Evolutionary conservation across 2,329 filamentous ascomycete species (phyloP), one percentile per base, ranked within the genome.

Genomic region (Onygenales sp.): DNA sequence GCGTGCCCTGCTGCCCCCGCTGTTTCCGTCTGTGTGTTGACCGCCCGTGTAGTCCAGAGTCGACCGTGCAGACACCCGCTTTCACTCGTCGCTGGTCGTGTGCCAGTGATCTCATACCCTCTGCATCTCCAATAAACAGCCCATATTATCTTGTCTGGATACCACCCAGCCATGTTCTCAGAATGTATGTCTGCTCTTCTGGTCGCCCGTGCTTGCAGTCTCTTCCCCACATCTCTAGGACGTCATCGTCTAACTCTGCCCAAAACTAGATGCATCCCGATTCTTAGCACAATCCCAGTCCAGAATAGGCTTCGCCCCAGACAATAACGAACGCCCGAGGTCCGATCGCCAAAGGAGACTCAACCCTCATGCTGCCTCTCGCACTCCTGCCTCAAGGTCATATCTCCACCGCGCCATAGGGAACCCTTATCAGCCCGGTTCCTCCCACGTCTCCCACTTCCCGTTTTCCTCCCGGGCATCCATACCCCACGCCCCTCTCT

Each of bases 211-310:
- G 27, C 39, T 54, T 38, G 52, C 44, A 14, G 27, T 32, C 7
- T 35, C 11, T n/a, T 41, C 32, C 27, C 31, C 31, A n/a, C 38
- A 47, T 17, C 31, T 42, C 4, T 6, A n/a, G 21, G 17, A 39
- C 43, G 17, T 55, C 47, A 44, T 47, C 31, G 11, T 38, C 43
- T 36, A 43, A 27, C 41, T 50, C 33, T 36, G 13, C 7, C 31
- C 33, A 11, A 51, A 52, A 51, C 52, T 66, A 96, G 93, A 97
- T 85, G 93, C 93, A 65, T 97, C 92, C 61, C 86, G 86, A 63
- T 98, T 98, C 70, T 83, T 98, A 64, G 89, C 91, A 57, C 93
- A 97, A 81, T 96, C 91, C 61, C 91, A 95, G 77, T 95, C 91
- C 57, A 86, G 89, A 58, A 78, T 97, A 64, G 89, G 86, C 61